phyloP scores from a whole-genome alignment of 192 early-diverging fungal species.

The Polychytrium aggregatum region DNA sequence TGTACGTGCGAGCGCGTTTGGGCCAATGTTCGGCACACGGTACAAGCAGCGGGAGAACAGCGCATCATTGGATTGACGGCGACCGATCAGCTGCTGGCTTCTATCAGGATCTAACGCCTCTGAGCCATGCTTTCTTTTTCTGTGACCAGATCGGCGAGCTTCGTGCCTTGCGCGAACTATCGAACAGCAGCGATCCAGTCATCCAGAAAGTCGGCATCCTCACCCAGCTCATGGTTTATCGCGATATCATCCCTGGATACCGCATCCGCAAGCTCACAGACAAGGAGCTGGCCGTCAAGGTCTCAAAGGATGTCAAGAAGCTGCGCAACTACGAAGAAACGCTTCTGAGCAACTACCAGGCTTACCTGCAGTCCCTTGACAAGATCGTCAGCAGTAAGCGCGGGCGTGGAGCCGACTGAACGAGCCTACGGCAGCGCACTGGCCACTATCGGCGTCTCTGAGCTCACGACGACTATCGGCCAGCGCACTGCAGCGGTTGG shows the following conservation, averaged over 20 bases:
- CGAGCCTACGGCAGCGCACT: too few relatives aligned
- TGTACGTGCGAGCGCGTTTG: too few relatives aligned
- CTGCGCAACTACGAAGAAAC: constrained; percentile 76
- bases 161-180: constrained; percentile 54
- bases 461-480: too few relatives aligned
- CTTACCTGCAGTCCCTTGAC: constrained; percentile 69
- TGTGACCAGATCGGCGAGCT: constrained; percentile 44
- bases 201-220: constrained; percentile 69
- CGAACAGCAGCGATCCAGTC: constrained; percentile 46
- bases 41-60: too few relatives aligned
- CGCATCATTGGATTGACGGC: too few relatives aligned
- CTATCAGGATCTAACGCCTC: too few relatives aligned
- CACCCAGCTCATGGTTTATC: constrained; percentile 85
- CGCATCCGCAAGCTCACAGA: constrained; percentile 80
- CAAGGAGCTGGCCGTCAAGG: constrained; percentile 58
- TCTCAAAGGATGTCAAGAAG: constrained; percentile 84
- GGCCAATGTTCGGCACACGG: too few relatives aligned
- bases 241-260: constrained; percentile 91
- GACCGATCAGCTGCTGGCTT: too few relatives aligned
- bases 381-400: constrained; percentile 3
- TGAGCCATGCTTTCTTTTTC: constrained; percentile 1
- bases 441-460: too few relatives aligned
- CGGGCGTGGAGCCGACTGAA: too few relatives aligned
- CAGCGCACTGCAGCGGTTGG: too few relatives aligned
- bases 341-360: constrained; percentile 72